Percentiles rank a stretch among this genome's conserved stretches.
Evolutionary conservation across 2,329 filamentous ascomycete genomes (phyloP).

Genomic region (Graphilbum ipis-grandicollis): DNA sequence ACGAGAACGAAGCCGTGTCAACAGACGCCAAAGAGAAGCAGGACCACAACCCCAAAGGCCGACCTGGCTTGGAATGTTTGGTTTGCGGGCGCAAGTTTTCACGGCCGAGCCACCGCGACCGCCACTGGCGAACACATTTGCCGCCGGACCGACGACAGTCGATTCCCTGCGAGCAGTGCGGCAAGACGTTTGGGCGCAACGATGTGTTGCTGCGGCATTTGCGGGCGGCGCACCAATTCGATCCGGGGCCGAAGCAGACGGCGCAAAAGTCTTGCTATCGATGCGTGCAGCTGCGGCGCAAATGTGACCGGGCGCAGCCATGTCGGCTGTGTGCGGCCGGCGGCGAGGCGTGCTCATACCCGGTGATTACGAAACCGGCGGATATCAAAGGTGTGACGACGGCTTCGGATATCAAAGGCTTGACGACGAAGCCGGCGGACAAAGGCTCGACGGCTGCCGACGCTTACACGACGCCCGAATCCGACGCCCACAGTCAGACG

Average conservation of each 20-base stretch:
- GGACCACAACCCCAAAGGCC: too few relatives aligned
- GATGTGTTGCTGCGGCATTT: constrained; percentile 15
- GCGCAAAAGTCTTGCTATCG: constrained; percentile 13
- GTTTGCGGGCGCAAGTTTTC: constrained; percentile 11
- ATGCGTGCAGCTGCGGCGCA: constrained; percentile 13
- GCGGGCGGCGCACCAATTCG: constrained; percentile 10
- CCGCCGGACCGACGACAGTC: constrained; percentile 9
- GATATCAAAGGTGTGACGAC: too few relatives aligned
- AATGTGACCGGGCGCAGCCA: constrained; percentile 11
- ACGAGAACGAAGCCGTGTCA: too few relatives aligned
- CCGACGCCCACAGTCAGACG: neutral
- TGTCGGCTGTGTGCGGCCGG: constrained; percentile 10
- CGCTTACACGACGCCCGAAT: neutral
- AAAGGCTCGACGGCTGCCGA: neutral
- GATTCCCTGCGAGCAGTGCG: constrained; percentile 10
- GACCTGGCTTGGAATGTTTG: too few relatives aligned
- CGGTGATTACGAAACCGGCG: neutral
- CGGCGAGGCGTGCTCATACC: constrained; percentile 7
- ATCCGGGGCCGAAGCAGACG: constrained; percentile 6
- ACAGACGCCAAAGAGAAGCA: too few relatives aligned
- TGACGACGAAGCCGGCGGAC: neutral
- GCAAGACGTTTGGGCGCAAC: constrained; percentile 10
- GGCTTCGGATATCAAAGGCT: too few relatives aligned
- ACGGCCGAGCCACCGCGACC: constrained; percentile 13
- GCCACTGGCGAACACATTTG: constrained; percentile 13